Base-by-base conservation (phyloP, 805 yeast species). In the Zygosaccharomyces lentus region DNA sequence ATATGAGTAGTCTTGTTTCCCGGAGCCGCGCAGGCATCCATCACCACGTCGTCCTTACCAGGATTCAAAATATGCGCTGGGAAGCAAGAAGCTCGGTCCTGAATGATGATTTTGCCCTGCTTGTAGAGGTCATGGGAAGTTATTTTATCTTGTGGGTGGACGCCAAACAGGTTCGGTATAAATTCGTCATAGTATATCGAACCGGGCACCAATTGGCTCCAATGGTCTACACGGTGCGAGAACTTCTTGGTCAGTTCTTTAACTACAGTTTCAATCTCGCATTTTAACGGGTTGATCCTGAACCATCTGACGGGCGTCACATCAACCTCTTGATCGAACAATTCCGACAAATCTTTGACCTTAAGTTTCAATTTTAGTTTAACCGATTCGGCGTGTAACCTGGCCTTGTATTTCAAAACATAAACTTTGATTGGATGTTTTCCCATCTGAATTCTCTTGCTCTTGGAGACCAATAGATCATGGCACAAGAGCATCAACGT, bases 1-100 rank as follows among this genome's bases (percentile, higher is more conserved):
- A 84, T 69, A 67, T 91, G 98, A 0, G 97, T 87, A 0, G 99
- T 93, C 64, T 93, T 95, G 66, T 93, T 93, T 4, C 99, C 99
- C 4, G 99, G 99, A 0, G 99, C 99, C 2, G 98, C 90, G 68
- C 97, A 90, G 1, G 96, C 84, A 67, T 93, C 99, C 37, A 93
- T 85, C 9, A 89, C 80, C 19, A 72, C 66, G 48, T 77, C 82
- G 37, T 82, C 84, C 3, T 77, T 71, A 0, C 62, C 45, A 0
- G 91, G 87, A 50, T 78, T 72, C 39, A 93, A 67, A 23, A 93
- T 89, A 49, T 79, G 80, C 0, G 95, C 96, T 0, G 99, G 99
- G 61, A 93, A 89, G 64, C 99, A 93, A 1, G 97, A 89, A 0
- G 98, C 96, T 42, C 99, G 72, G 62, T 93, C 99, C 67, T 93